phyloP scores from a whole-genome alignment of 169 alveolate species.

The Eimeria zaria region DNA sequence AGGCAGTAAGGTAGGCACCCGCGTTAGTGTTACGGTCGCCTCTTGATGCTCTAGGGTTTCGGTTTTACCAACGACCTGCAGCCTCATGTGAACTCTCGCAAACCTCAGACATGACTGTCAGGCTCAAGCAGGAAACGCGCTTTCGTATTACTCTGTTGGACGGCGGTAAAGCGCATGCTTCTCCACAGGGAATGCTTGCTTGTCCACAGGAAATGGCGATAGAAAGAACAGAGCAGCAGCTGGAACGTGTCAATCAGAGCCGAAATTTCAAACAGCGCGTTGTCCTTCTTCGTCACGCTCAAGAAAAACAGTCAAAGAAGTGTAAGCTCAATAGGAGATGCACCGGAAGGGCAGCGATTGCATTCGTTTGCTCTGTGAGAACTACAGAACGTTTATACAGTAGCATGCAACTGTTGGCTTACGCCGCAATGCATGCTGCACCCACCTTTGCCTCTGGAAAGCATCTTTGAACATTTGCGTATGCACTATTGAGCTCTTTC shows the following conservation, averaged over 20 bases:
- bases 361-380: background rate
- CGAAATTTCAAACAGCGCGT: slow-evolving; percentile 60
- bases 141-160: background rate
- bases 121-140: background rate
- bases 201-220: slow-evolving; percentile 42
- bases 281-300: slow-evolving; percentile 49
- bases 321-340: background rate
- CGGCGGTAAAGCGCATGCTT: background rate
- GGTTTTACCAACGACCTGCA: background rate
- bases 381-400: background rate
- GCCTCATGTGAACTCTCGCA: background rate
- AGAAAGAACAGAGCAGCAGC: slow-evolving; percentile 53
- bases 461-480: background rate
- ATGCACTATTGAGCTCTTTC: background rate
- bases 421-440: background rate
- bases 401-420: background rate
- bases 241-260: slow-evolving; percentile 53
- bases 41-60: background rate
- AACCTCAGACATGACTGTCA: background rate
- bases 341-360: background rate
- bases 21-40: background rate
- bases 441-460: too few species aligned
- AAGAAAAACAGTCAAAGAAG: slow-evolving; percentile 35
- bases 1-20: background rate
- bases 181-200: slow-evolving; percentile 21